Conservation (phyloP, 2,329 filamentous ascomycete genomes). For the Microthyrium microscopicum region DNA sequence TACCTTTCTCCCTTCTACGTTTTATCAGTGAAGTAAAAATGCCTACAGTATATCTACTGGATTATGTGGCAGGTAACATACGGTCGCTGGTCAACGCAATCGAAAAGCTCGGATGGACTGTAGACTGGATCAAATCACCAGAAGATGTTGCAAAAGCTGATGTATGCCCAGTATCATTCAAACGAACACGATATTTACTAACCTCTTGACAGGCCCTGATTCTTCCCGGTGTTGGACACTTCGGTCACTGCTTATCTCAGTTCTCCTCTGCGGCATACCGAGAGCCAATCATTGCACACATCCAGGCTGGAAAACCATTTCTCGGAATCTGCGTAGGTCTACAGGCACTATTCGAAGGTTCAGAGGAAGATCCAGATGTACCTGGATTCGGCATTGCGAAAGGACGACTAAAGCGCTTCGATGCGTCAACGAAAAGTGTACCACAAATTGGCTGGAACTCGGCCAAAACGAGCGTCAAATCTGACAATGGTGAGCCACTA, state of each 20-base stretch:
- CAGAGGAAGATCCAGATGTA: slow-evolving; percentile 57
- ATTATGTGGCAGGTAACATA: slow-evolving; percentile 95
- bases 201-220: slow-evolving; percentile 56
- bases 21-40: too few relatives aligned
- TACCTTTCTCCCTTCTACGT: too few relatives aligned
- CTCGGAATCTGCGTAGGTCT: slow-evolving; percentile 95
- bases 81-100: slow-evolving; percentile 94
- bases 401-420: slow-evolving; percentile 56
- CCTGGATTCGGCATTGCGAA: slow-evolving; percentile 63
- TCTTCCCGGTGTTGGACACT: slow-evolving; percentile 90
- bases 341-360: slow-evolving; percentile 78
- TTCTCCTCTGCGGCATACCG: slow-evolving; percentile 69
- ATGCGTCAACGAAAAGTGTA: slow-evolving; percentile 68
- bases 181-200: too few relatives aligned
- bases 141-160: slow-evolving; percentile 73
- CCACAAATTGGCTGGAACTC: slow-evolving; percentile 99
- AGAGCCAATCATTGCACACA: slow-evolving; percentile 66
- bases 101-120: slow-evolving; percentile 81
- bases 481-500: slow-evolving; percentile 23
- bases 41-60: slow-evolving; percentile 62
- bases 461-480: slow-evolving; percentile 43
- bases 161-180: slow-evolving; percentile 38
- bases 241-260: slow-evolving; percentile 84
- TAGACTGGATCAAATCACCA: slow-evolving; percentile 80
- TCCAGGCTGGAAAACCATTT: slow-evolving; percentile 84